Conservation (phyloP, 306 rosid genomes). For the Acacia melanoxylon region DNA sequence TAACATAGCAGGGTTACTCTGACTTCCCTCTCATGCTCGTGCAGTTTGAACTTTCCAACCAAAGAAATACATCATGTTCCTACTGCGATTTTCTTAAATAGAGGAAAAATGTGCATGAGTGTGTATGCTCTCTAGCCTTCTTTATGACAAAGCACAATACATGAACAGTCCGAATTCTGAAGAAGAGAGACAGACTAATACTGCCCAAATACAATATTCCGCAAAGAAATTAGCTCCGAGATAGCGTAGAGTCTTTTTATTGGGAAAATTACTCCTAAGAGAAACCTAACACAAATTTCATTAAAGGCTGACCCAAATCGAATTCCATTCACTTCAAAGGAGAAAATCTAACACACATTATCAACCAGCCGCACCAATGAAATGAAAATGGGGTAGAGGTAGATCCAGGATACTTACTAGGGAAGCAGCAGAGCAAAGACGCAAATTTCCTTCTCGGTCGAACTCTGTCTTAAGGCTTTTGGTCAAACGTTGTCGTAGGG, state of each 20-base stretch:
- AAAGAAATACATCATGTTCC: background rate
- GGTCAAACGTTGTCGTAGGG: too few relatives aligned
- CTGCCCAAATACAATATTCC: conserved; percentile 9
- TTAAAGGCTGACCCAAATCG: background rate
- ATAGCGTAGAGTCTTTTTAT: background rate
- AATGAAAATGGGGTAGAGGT: background rate
- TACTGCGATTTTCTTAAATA: background rate
- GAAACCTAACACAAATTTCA: background rate
- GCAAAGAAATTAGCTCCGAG: background rate
- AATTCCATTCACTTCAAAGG: background rate
- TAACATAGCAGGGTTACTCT: background rate
- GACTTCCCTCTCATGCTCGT: background rate
- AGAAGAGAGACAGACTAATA: background rate
- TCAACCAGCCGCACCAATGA: background rate
- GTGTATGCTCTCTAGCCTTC: background rate
- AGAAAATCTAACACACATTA: background rate
- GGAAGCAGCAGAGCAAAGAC: conserved; percentile 1
- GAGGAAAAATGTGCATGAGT: background rate
- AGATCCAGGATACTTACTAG: conserved; percentile 39
- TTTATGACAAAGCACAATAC: background rate
- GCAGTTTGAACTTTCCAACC: background rate
- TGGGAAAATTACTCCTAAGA: background rate
- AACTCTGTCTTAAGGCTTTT: too few relatives aligned
- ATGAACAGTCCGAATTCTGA: background rate
- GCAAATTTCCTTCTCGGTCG: background rate